These are phyloP conservation scores for Rachicladosporium sp. DNA, from an alignment of 2,329 filamentous ascomycete species.

Conservation along the genomic window DNA sequence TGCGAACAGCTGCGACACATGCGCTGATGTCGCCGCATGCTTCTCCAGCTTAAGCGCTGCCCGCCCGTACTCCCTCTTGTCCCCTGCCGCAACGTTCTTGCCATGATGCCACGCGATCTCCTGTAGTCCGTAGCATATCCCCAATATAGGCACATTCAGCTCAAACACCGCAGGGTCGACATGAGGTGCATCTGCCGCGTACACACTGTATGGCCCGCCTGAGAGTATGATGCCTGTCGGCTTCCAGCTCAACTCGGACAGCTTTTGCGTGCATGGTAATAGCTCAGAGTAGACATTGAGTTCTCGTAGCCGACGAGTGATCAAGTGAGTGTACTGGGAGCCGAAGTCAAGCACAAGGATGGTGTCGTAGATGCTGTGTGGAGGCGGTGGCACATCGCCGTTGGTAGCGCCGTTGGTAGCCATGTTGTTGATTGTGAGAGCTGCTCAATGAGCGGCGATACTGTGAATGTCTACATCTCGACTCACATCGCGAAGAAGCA, in stretches of 20 bases:
- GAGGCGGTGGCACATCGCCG: constrained; percentile 28
- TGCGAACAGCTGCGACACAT: constrained; percentile 68
- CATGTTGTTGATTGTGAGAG: neutral
- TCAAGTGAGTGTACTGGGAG: constrained; percentile 62
- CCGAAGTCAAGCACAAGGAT: constrained; percentile 63
- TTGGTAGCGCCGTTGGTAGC: constrained; percentile 20
- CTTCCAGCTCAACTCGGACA: constrained; percentile 62
- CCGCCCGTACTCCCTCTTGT: constrained; percentile 59
- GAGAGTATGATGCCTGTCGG: constrained; percentile 75
- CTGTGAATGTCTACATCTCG: constrained; percentile 6
- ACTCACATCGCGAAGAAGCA: constrained; percentile 8
- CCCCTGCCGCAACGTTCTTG: constrained; percentile 55
- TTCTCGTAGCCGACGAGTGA: constrained; percentile 61
- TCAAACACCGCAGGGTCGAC: constrained; percentile 75
- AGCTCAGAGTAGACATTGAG: constrained; percentile 79
- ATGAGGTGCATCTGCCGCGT: constrained; percentile 64
- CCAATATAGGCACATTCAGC: constrained; percentile 49
- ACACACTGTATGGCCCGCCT: constrained; percentile 66
- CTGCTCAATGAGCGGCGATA: no score
- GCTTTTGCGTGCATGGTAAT: constrained; percentile 74
- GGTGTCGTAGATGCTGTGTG: constrained; percentile 47
- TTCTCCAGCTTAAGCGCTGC: constrained; percentile 51
- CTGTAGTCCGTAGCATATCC: constrained; percentile 55
- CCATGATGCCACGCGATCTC: constrained; percentile 62
- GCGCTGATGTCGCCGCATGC: constrained; percentile 41